Evolutionary conservation across 768 basidiomycete species (phyloP), one percentile per base, ranked within the genome.

Genomic region (Tricholoma furcatifolium): DNA sequence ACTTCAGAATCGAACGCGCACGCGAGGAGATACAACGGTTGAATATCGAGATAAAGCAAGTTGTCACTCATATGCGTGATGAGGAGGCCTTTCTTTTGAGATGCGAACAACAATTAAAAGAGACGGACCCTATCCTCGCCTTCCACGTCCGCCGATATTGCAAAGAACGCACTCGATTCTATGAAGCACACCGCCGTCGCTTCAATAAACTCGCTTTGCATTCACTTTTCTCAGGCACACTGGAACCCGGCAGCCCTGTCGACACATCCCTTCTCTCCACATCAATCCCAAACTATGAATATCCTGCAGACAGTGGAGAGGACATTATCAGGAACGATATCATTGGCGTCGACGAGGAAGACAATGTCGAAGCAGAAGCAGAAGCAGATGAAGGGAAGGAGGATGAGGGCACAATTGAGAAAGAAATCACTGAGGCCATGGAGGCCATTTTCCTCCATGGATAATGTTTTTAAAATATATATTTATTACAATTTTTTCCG

Each of bases 41-140:
- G n/a, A n/a, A n/a, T n/a, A n/a, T n/a, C n/a, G n/a, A n/a, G n/a
- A n/a, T n/a, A n/a, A n/a, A n/a, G n/a, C n/a, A n/a, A n/a, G n/a
- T n/a, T n/a, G n/a, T n/a, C n/a, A n/a, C n/a, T n/a, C n/a, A n/a
- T n/a, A n/a, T n/a, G n/a, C n/a, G n/a, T n/a, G n/a, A n/a, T n/a
- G n/a, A n/a, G n/a, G n/a, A n/a, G n/a, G n/a, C n/a, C 47, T 6
- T 45, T 50, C 23, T 50, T 55, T 6, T 36, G 18, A n/a, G 54
- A 55, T 45, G 47, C 50, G 47, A 21, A 50, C 21, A n/a, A 21
- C 1, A 50, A 21, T 18, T 32, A 50, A 20, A 45, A 41, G 36
- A 6, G 14, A 27, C 34, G 27, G 40, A 42, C 17, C 4, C 3
- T 18, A 3, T 3, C 2, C n/a, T 42, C 23, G 40, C 40, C 40